Percentiles rank a stretch among this genome's conserved stretches.
These are phyloP conservation scores for Huntiella omanensis DNA, from an alignment of 2,329 filamentous ascomycete genomes.

Conservation along the genomic window DNA sequence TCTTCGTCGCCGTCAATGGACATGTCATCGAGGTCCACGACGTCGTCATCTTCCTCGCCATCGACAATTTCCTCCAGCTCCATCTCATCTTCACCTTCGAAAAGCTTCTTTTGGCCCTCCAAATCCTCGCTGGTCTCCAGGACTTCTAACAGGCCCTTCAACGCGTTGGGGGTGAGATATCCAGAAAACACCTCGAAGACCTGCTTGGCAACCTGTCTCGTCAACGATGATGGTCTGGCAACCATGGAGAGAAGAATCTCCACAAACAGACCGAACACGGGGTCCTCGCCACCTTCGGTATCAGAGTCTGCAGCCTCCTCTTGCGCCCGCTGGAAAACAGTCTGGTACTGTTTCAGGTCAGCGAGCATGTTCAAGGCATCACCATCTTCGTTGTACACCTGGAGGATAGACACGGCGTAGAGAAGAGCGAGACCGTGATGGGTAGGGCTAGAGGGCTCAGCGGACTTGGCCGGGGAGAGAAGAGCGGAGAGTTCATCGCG, in stretches of 20 bases:
- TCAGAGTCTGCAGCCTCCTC: too few relatives aligned
- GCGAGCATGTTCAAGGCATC: constrained; percentile 69
- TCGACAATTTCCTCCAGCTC: constrained; percentile 7
- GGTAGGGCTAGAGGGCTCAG: constrained; percentile 17
- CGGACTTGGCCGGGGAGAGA: constrained; percentile 22
- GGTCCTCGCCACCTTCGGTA: constrained; percentile 32
- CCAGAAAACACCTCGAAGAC: constrained; percentile 70
- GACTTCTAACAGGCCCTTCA: constrained; percentile 48
- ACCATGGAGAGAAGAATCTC: constrained; percentile 85
- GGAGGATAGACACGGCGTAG: constrained; percentile 67
- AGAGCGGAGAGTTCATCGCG: constrained; percentile 33
- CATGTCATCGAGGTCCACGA: constrained; percentile 31
- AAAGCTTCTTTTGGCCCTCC: constrained; percentile 71
- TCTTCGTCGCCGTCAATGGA: constrained; percentile 24
- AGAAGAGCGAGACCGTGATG: constrained; percentile 57
- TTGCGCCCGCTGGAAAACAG: constrained; percentile 27
- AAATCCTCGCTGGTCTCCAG: constrained; percentile 63
- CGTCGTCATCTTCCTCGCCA: constrained; percentile 16
- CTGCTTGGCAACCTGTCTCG: constrained; percentile 71
- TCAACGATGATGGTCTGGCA: constrained; percentile 64
- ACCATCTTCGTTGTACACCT: constrained; percentile 75
- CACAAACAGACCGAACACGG: constrained; percentile 40
- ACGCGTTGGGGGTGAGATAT: constrained; percentile 52
- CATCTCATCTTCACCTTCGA: constrained; percentile 42
- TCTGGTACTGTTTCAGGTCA: constrained; percentile 59